These are phyloP conservation scores for Populus pruinosa DNA, from an alignment of 345 rosid genomes.

Conservation along the genomic window DNA sequence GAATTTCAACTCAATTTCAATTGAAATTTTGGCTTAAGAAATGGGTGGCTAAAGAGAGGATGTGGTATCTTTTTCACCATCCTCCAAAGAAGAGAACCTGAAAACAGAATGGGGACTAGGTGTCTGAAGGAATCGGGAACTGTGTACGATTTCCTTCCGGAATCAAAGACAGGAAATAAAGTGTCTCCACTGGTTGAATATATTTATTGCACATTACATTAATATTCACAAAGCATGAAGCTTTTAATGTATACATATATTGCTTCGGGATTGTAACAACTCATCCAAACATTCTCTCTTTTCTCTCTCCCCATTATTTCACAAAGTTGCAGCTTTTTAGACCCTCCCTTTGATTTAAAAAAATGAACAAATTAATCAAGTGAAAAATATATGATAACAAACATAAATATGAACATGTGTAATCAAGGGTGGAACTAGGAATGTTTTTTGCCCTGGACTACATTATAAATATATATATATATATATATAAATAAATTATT, in stretches of 20 bases:
- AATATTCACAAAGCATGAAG: conserved; percentile 7
- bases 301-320: conserved; percentile 33
- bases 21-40: conserved; percentile 12
- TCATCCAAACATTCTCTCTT: conserved; percentile 13
- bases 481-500: no score
- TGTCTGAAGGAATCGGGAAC: conserved; percentile 51
- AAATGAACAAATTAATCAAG: conserved; percentile 9
- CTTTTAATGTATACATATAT: conserved; percentile 11
- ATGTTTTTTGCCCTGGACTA: no score
- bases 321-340: conserved; percentile 42
- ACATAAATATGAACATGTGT: no score
- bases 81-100: conserved; percentile 34
- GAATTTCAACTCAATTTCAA: not conserved
- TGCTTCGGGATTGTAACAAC: conserved; percentile 43
- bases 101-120: conserved; percentile 36
- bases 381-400: conserved; percentile 11
- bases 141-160: conserved; percentile 50
- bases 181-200: conserved; percentile 18
- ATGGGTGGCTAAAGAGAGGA: not conserved
- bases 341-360: conserved; percentile 6
- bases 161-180: conserved; percentile 45
- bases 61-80: conserved; percentile 17
- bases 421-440: no score
- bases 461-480: no score
- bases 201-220: not conserved